Base-by-base conservation (phyloP, 805 yeast species). In the Saccharomyces paradoxus region DNA sequence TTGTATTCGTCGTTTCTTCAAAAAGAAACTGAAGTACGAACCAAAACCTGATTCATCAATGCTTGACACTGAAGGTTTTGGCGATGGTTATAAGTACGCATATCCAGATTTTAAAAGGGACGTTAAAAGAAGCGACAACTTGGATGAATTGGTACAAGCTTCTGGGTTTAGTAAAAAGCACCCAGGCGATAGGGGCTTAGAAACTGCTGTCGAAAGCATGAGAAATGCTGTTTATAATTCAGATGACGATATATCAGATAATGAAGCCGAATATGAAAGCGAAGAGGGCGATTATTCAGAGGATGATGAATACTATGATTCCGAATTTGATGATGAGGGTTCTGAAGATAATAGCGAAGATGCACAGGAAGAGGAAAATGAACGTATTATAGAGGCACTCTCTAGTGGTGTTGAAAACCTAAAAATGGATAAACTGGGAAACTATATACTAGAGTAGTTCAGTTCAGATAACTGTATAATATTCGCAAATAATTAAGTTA, bases 81-180 rank as follows among this genome's bases (percentile, higher is more conserved):
- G 96, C 26, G 90, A 86, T 14, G 95, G 94, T 26, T 87, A 74
- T 69, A 82, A 78, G 65, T 80, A 82, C 63, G 82, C 86, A 10
- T 88, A 84, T 64, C 99, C 99, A 1, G 80, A 77, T 50, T 89
- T 92, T 72, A 74, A 75, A 41, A 77, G 92, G 62, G 97, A 92
- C 65, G 84, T 92, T 4, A 57, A 74, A 56, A 79, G 97, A 67
- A 72, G 70, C 6, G 86, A 80, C 47, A 80, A 80, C 56, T 77
- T 94, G 60, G 99, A 94, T 72, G 78, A 82, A n/a, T 82, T 84
- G 58, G 95, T 94, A 2, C 85, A 86, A 63, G 99, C 99, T 0
- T 89, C 96, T 0, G 99, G 99, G 0, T 89, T 66, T 55, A 77
- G 77, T 57, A 80, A 81, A 62, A 81, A 80, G 66, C 78, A 78